Conservation (phyloP, 2,329 filamentous ascomycete species). For the Ceratocystis huliohia region DNA sequence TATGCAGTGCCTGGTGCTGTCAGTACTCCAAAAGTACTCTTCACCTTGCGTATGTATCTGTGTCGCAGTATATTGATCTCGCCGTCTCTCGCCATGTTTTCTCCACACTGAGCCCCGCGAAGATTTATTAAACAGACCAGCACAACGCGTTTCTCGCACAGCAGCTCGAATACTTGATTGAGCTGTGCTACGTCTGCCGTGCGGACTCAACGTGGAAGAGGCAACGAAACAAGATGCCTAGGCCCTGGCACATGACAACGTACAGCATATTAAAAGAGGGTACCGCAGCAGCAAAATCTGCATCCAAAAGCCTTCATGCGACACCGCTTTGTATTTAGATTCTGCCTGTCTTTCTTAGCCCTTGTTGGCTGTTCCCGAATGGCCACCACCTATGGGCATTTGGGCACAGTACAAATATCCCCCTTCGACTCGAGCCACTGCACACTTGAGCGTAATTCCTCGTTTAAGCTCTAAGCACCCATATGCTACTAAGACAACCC, state of each 20-base stretch:
- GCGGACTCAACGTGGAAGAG: neutral
- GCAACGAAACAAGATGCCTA: neutral
- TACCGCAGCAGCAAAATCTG: neutral
- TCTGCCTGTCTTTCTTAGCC: neutral
- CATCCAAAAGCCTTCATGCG: neutral
- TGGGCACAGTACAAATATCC: neutral
- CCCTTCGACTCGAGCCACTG: neutral
- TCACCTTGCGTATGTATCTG: neutral
- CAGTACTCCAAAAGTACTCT: neutral
- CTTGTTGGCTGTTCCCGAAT: neutral
- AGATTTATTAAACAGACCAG: neutral
- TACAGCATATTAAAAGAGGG: neutral
- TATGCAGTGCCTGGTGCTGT: neutral
- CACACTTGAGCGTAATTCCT: neutral
- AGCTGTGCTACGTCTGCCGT: neutral
- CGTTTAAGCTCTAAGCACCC: neutral
- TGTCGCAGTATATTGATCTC: neutral
- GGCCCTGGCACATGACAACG: conserved; percentile 1
- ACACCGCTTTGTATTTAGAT: neutral
- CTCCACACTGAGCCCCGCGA: neutral
- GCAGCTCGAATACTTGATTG: neutral
- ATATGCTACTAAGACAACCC: neutral
- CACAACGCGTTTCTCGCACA: neutral
- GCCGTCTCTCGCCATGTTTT: neutral
- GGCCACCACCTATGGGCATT: neutral